Base-by-base conservation (phyloP, 2,329 filamentous ascomycete genomes). In the Microthyrium microscopicum region DNA sequence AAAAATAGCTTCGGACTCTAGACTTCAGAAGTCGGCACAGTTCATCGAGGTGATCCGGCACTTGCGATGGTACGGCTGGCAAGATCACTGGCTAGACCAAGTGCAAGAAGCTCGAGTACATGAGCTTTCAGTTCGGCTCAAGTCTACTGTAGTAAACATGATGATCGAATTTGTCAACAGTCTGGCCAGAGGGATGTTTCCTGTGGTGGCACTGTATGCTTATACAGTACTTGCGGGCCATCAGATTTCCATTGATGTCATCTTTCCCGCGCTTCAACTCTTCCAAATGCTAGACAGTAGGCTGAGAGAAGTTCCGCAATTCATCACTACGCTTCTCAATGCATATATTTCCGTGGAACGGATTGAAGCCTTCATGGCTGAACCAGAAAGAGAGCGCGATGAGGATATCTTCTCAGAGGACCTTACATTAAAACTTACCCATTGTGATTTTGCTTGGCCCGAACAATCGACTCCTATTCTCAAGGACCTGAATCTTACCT, bases 11-110 rank as follows among this genome's bases (percentile, higher is more conserved):
- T 85, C 82, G 0, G 84, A 93, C 48, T 59, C 64, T 17, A 78
- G 85, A 42, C 65, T 91, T 1, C 79, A 92, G 46, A 70, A 78
- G 4, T 81, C 82, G 1, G 76, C 77, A 2, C 82, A 92, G 46
- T 89, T 91, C 38, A 79, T 93, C 33, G 83, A 91, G 51, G 75
- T 80, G 0, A 82, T 89, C 35, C 70, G 83, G 3, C 80, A 87
- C 47, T 57, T 84, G 16, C 68, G 78, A 22, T 84, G 77, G 76
- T 84, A 85, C 46, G 77, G 77, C 26, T 89, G 80, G 80, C 78
- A 87, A 52, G 66, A 70, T 34, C 66, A 72, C 33, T 87, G 80
- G 80, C 62, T 84, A 7, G 60, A 60, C 2, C 66, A 69, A 22
- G 78, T 85, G 36, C 68, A 83, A 58, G 62, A 70, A 31, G 68